Evolutionary conservation across 2,329 filamentous ascomycete genomes (phyloP).

Genomic region (Pseudogymnoascus sp.): DNA sequence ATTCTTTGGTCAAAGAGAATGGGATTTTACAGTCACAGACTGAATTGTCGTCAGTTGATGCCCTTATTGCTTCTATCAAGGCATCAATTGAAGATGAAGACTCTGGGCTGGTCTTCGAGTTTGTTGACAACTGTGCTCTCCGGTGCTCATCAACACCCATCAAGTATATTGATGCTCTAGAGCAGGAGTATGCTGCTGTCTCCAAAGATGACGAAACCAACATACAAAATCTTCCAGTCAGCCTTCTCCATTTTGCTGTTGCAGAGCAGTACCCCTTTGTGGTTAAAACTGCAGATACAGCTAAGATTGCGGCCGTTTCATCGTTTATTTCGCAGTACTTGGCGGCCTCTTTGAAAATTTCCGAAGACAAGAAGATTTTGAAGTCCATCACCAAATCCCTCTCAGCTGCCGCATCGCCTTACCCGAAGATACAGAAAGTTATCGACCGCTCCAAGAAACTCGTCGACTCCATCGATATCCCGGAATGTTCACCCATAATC

Average conservation of each 20-base stretch:
- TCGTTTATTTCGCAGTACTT: slow-evolving; percentile 54
- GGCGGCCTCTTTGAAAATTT: slow-evolving; percentile 43
- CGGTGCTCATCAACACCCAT: slow-evolving; percentile 70
- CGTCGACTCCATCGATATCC: slow-evolving; percentile 22
- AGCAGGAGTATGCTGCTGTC: slow-evolving; percentile 40
- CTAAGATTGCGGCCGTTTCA: slow-evolving; percentile 41
- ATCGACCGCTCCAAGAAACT: slow-evolving; percentile 23
- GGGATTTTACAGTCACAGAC: slow-evolving; percentile 52
- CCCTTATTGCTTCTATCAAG: slow-evolving; percentile 36
- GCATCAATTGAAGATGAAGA: slow-evolving; percentile 24
- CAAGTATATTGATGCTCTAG: slow-evolving; percentile 70
- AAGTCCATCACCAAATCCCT: slow-evolving; percentile 39
- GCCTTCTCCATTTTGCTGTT: slow-evolving; percentile 61
- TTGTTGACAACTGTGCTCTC: slow-evolving; percentile 75
- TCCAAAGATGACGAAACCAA: slow-evolving; percentile 23
- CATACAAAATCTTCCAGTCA: slow-evolving; percentile 37
- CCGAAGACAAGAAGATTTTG: slow-evolving; percentile 43
- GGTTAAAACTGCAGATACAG: slow-evolving; percentile 42
- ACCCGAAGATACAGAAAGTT: slow-evolving; percentile 27
- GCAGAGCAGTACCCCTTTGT: slow-evolving; percentile 73
- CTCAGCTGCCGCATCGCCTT: slow-evolving; percentile 30
- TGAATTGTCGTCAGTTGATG: slow-evolving; percentile 37
- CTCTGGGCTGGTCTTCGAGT: slow-evolving; percentile 51
- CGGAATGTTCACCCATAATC: slow-evolving; percentile 8
- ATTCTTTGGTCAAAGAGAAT: slow-evolving; percentile 55